A percentile compares a stretch with the other conserved stretches of the same genome.
Evolutionary conservation across 345 rosid species (phyloP).

Genomic region (Murraya paniculata): DNA sequence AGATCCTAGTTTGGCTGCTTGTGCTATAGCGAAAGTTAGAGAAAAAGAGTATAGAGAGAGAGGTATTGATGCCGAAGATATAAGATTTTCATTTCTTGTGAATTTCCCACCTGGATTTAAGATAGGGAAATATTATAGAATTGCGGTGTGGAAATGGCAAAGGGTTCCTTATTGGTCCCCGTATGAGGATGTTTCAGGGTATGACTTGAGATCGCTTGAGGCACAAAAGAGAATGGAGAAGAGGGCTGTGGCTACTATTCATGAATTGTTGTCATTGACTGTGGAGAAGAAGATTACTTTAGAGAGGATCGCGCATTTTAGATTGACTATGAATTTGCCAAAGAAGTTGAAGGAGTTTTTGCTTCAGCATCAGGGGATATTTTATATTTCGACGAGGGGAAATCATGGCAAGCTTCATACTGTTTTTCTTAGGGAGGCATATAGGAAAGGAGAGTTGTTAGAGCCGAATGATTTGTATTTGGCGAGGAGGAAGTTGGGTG

Average conservation of each 20-base stretch:
- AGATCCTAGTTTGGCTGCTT: slow-evolving; percentile 50
- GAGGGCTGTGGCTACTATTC: slow-evolving; percentile 89
- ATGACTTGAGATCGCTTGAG: slow-evolving; percentile 84
- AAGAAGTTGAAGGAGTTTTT: slow-evolving; percentile 83
- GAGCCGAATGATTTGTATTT: slow-evolving; percentile 78
- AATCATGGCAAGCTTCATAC: slow-evolving; percentile 94
- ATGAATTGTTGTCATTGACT: slow-evolving; percentile 74
- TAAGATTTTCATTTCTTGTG: slow-evolving; percentile 75
- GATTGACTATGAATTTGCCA: slow-evolving; percentile 75
- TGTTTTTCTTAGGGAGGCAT: slow-evolving; percentile 82
- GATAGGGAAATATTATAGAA: slow-evolving; percentile 79
- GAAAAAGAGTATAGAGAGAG: slow-evolving; percentile 84
- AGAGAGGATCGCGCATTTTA: slow-evolving; percentile 92
- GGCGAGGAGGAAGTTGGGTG: slow-evolving; percentile 81
- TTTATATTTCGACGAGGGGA: slow-evolving; percentile 91
- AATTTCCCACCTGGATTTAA: slow-evolving; percentile 94
- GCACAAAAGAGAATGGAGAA: slow-evolving; percentile 94
- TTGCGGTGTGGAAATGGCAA: slow-evolving; percentile 98
- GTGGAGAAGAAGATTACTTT: slow-evolving; percentile 87
- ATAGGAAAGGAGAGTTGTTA: slow-evolving; percentile 72
- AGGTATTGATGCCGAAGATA: slow-evolving; percentile 79
- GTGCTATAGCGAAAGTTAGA: slow-evolving; percentile 76
- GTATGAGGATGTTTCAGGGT: slow-evolving; percentile 77
- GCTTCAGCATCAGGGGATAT: slow-evolving; percentile 89
- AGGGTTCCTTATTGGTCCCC: slow-evolving; percentile 95